Percentiles rank a stretch among this genome's conserved stretches.
These are phyloP conservation scores for Linum trigynum DNA, from an alignment of 345 rosid genomes.

Conservation along the genomic window DNA sequence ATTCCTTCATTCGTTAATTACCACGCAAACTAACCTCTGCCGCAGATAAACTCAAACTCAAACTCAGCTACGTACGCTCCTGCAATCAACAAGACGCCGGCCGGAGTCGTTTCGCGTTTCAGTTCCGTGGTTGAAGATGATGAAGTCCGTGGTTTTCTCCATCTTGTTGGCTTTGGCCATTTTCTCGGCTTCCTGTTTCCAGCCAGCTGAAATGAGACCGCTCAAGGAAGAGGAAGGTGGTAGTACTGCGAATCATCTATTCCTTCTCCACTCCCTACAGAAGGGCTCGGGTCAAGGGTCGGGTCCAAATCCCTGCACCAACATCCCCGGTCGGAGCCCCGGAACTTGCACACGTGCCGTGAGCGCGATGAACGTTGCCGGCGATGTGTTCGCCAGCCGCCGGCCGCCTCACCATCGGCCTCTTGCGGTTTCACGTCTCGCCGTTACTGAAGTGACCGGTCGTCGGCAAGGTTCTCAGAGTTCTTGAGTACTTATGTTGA, in stretches of 20 bases:
- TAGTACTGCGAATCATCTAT: background rate
- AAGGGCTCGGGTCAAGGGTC: background rate
- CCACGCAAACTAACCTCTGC: background rate
- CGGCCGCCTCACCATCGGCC: background rate
- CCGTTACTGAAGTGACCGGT: too few species aligned
- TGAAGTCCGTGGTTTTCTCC: background rate
- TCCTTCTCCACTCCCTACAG: background rate
- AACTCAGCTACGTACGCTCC: background rate
- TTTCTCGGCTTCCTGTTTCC: background rate
- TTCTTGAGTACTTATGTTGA: too few species aligned
- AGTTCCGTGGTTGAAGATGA: background rate
- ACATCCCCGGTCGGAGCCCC: background rate
- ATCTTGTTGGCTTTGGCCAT: background rate
- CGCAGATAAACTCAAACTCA: background rate
- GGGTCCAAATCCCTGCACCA: background rate
- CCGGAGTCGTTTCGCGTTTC: too few species aligned
- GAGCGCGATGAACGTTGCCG: background rate
- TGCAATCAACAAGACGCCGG: too few species aligned
- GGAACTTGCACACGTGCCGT: background rate
- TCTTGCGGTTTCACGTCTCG: too few species aligned
- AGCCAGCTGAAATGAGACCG: background rate
- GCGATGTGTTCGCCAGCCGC: background rate
- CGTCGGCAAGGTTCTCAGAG: too few species aligned
- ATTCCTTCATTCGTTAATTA: too few species aligned
- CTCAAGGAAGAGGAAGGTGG: background rate